These are phyloP conservation scores for Botrytis squamosa DNA, from an alignment of 2,329 filamentous ascomycete genomes.

Conservation along the genomic window DNA sequence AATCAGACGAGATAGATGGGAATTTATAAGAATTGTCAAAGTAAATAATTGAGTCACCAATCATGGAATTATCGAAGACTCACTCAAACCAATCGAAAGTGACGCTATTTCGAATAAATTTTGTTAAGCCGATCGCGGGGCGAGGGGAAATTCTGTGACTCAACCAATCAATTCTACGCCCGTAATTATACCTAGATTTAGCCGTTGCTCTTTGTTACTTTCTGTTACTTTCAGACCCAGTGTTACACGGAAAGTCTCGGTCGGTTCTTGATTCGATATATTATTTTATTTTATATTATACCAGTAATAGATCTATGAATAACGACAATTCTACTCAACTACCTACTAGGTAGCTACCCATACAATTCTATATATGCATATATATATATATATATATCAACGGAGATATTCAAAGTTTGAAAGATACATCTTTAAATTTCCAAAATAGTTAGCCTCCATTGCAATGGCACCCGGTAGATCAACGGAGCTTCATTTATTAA, in stretches of 20 bases:
- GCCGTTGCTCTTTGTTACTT: neutral
- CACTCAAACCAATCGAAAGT: neutral
- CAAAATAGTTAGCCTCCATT: neutral
- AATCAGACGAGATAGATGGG: neutral
- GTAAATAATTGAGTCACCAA: slow-evolving; percentile 9
- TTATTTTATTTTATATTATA: too few species aligned
- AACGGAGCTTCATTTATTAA: neutral
- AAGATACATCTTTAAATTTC: neutral
- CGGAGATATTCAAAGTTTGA: neutral
- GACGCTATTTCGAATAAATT: slow-evolving; percentile 1
- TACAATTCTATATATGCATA: neutral
- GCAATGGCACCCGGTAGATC: neutral
- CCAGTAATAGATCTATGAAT: neutral
- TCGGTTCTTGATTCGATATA: neutral
- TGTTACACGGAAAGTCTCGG: neutral
- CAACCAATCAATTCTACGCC: neutral
- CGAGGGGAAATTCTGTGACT: slow-evolving; percentile 9
- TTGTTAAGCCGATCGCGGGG: slow-evolving; percentile 9
- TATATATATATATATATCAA: neutral
- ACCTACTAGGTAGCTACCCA: neutral
- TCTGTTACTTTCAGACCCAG: neutral
- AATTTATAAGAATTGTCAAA: neutral
- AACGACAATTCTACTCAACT: neutral
- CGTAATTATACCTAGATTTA: neutral
- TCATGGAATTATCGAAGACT: neutral